These are phyloP conservation scores for Megacollybia marginata DNA, from an alignment of 768 basidiomycete species.

Conservation along the genomic window DNA sequence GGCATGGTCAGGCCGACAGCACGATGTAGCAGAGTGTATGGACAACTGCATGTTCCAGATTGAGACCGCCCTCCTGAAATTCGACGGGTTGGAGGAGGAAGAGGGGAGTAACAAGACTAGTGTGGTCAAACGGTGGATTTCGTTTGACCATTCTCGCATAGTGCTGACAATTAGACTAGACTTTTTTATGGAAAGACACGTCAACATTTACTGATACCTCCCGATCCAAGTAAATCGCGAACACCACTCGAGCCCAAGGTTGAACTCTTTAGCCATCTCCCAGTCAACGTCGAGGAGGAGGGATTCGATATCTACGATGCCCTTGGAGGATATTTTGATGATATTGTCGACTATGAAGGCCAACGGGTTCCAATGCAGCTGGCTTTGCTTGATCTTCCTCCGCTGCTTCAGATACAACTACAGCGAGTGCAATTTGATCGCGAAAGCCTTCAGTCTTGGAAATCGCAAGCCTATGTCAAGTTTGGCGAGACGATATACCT, in stretches of 20 bases:
- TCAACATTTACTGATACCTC: conserved; percentile 36
- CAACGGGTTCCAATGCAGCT: conserved; percentile 85
- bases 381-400: conserved; percentile 78
- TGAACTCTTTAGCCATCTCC: conserved; percentile 88
- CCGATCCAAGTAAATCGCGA: conserved; percentile 30
- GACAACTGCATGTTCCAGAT: conserved; percentile 99
- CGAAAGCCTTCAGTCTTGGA: conserved; percentile 85
- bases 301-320: conserved; percentile 93
- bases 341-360: conserved; percentile 81
- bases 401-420: conserved; percentile 89
- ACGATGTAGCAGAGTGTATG: conserved; percentile 98
- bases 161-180: conserved; percentile 15
- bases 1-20: conserved; percentile 70
- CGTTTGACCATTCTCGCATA: not conserved
- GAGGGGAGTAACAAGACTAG: conserved; percentile 56
- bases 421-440: conserved; percentile 97
- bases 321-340: conserved; percentile 85
- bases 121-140: conserved; percentile 69
- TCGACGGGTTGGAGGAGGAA: conserved; percentile 42
- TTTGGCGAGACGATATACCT: conserved; percentile 83
- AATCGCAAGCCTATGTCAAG: conserved; percentile 92
- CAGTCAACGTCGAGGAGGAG: conserved; percentile 87
- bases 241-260: conserved; percentile 75
- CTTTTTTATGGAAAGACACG: conserved; percentile 86
- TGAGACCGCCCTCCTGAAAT: conserved; percentile 82